These are phyloP conservation scores for Astrephomene gubernaculifera DNA, from an alignment of 139 green algal genomes.

Conservation along the genomic window DNA sequence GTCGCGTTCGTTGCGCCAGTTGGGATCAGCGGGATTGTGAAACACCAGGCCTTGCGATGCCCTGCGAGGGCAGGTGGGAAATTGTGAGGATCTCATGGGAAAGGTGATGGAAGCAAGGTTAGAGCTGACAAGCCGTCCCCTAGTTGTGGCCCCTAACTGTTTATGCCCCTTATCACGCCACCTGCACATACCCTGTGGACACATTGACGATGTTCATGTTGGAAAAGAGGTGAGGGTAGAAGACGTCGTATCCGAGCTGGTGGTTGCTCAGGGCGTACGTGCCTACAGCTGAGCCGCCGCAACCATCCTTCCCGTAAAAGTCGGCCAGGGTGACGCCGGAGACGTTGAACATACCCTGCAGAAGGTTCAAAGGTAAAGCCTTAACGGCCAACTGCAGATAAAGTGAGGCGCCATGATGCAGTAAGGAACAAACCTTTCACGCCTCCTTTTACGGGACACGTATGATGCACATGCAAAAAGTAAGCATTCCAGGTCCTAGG, in stretches of 20 bases:
- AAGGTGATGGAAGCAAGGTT: too few relatives aligned
- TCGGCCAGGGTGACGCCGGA: constrained; percentile 53
- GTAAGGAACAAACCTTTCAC: too few relatives aligned
- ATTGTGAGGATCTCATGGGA: too few relatives aligned
- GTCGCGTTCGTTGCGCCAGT: constrained; percentile 61
- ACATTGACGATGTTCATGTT: constrained; percentile 53
- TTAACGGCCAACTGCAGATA: too few relatives aligned
- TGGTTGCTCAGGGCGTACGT: constrained; percentile 66
- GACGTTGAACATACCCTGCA: constrained; percentile 48
- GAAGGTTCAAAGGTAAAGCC: too few relatives aligned
- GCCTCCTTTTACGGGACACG: too few relatives aligned
- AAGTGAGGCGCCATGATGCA: too few relatives aligned
- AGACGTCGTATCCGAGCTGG: constrained; percentile 58
- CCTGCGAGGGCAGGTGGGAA: too few relatives aligned
- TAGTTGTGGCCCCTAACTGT: too few relatives aligned
- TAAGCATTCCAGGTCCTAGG: too few relatives aligned
- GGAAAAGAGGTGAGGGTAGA: constrained; percentile 63
- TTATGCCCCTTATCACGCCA: neutral
- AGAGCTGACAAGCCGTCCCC: too few relatives aligned
- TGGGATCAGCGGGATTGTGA: constrained; percentile 27
- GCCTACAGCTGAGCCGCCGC: constrained; percentile 12
- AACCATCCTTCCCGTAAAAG: constrained; percentile 53
- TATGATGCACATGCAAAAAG: too few relatives aligned
- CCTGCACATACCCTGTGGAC: neutral
- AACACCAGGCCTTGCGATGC: constrained; percentile 33